Evolutionary conservation across 2,329 filamentous ascomycete genomes (phyloP).

Genomic region (Nemania sp.): DNA sequence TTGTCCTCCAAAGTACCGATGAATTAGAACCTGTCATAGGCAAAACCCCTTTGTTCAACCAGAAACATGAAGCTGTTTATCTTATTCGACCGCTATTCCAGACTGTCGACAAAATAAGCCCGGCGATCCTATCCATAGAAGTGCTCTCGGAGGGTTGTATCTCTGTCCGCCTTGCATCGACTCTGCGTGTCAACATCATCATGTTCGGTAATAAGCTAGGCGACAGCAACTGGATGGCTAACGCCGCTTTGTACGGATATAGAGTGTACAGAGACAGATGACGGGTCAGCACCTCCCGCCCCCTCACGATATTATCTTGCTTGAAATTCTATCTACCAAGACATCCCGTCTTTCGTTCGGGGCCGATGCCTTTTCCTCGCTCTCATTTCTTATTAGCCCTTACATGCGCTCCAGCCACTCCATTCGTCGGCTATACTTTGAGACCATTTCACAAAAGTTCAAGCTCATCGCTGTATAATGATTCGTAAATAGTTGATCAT

Average conservation of each 20-base stretch:
- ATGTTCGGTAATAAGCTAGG: constrained; percentile 5
- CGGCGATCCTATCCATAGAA: not conserved
- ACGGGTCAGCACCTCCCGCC: not conserved
- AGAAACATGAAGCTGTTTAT: not conserved
- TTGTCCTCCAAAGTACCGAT: constrained; percentile 14
- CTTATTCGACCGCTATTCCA: not conserved
- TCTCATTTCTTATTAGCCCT: not conserved
- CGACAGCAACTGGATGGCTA: not conserved
- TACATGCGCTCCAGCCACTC: not conserved
- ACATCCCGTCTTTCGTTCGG: not conserved
- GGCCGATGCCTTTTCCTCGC: not conserved
- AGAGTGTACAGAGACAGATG: not conserved
- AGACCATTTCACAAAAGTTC: not conserved
- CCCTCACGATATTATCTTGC: not conserved
- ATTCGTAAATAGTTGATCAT: constrained; percentile 17
- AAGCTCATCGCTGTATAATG: not conserved
- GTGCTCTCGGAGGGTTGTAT: not conserved
- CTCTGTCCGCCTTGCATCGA: constrained; percentile 5
- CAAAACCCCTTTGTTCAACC: not conserved
- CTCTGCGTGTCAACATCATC: not conserved
- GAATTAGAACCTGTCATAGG: constrained; percentile 2
- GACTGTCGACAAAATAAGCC: not conserved
- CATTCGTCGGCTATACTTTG: not conserved
- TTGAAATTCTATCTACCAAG: not conserved
- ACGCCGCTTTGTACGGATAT: not conserved